These are phyloP conservation scores for Lodderomyces elongisporus DNA, from an alignment of 1,139 yeast species.

Conservation along the genomic window DNA sequence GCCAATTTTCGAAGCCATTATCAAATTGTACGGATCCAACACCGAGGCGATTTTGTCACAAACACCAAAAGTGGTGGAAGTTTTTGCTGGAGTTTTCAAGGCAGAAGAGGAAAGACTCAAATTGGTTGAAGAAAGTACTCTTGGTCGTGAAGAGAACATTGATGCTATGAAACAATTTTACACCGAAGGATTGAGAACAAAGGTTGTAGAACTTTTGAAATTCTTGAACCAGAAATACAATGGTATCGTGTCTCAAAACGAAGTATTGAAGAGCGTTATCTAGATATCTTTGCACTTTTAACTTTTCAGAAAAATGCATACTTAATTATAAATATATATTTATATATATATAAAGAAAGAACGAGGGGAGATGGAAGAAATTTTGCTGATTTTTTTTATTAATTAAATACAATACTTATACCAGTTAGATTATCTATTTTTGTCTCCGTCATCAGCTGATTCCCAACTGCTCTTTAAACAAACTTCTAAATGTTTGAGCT, in stretches of 20 bases:
- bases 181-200: constrained; percentile 55
- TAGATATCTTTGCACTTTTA: no score
- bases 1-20: constrained; percentile 78
- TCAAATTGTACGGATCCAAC: constrained; percentile 63
- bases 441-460: no score
- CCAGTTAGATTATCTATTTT: no score
- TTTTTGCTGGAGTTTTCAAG: constrained; percentile 66
- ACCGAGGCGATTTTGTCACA: constrained; percentile 52
- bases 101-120: constrained; percentile 70
- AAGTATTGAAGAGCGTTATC: constrained; percentile 50
- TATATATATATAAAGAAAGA: no score
- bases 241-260: constrained; percentile 57
- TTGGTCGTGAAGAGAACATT: constrained; percentile 78
- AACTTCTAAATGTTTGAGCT: constrained; percentile 39
- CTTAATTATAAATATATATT: no score
- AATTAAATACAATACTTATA: neutral
- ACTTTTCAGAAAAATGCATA: constrained; percentile 18
- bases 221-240: constrained; percentile 62
- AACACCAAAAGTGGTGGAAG: constrained; percentile 61
- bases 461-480: constrained; percentile 14
- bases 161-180: constrained; percentile 78
- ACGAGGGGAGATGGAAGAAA: no score
- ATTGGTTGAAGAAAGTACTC: constrained; percentile 64
- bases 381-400: no score
- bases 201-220: constrained; percentile 67